phyloP scores from a whole-genome alignment of 495 filamentous ascomycete genomes.

The Neurospora sp. region DNA sequence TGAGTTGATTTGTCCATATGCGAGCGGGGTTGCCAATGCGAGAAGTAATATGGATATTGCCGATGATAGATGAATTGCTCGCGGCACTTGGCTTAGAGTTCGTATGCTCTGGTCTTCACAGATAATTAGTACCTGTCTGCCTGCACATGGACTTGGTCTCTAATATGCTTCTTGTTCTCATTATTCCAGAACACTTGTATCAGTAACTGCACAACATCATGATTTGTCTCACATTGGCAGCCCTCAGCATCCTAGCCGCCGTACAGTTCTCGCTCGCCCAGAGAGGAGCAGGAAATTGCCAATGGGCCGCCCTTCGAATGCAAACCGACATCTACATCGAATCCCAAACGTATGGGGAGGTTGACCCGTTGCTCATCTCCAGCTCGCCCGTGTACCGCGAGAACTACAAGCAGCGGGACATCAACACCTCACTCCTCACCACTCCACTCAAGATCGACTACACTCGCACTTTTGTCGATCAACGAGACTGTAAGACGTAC shows the following conservation, averaged over 20 bases:
- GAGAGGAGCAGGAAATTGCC: background rate
- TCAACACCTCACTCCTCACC: slow-evolving; percentile 30
- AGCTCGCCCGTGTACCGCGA: slow-evolving; percentile 16
- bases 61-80: background rate
- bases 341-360: background rate
- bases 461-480: slow-evolving; percentile 39
- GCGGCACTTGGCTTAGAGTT: background rate
- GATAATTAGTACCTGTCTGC: background rate
- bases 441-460: slow-evolving; percentile 36
- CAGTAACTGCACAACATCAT: background rate
- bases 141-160: background rate
- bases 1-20: background rate
- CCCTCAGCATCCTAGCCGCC: background rate
- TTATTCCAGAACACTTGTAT: background rate
- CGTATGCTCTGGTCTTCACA: background rate
- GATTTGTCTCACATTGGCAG: background rate
- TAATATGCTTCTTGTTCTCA: background rate
- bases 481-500: slow-evolving; percentile 36
- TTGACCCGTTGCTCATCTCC: background rate
- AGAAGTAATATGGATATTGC: background rate
- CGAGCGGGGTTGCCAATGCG: background rate
- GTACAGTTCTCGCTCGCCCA: background rate
- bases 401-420: slow-evolving; percentile 30
- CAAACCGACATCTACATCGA: background rate
- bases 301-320: background rate